These are phyloP conservation scores for Pseudocercospora ulei DNA, from an alignment of 2,329 filamentous ascomycete genomes.

Conservation along the genomic window DNA sequence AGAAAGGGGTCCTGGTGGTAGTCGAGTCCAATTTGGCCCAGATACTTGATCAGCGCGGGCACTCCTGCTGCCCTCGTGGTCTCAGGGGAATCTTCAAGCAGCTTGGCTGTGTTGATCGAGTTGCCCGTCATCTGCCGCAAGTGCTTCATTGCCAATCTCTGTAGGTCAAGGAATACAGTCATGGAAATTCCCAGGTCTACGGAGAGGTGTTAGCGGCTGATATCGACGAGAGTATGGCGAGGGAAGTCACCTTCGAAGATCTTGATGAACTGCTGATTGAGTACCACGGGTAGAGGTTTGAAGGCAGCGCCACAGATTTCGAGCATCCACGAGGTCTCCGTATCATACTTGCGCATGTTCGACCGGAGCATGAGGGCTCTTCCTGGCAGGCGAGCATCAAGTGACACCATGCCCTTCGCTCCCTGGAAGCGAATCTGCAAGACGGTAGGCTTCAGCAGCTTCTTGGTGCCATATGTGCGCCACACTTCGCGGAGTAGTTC, in stretches of 20 bases:
- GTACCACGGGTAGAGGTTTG: slow-evolving; percentile 56
- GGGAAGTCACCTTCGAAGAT: slow-evolving; percentile 52
- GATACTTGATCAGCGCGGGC: slow-evolving; percentile 51
- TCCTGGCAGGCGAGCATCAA: slow-evolving; percentile 54
- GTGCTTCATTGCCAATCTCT: slow-evolving; percentile 51
- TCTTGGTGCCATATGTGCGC: slow-evolving; percentile 43
- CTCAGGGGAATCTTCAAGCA: slow-evolving; percentile 51
- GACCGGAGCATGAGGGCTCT: slow-evolving; percentile 52
- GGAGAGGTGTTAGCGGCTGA: not conserved
- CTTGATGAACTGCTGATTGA: slow-evolving; percentile 77
- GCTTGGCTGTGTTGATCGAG: slow-evolving; percentile 54
- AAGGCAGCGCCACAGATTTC: slow-evolving; percentile 64
- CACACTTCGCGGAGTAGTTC: slow-evolving; percentile 53
- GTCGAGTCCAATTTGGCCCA: slow-evolving; percentile 51
- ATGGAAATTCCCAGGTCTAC: slow-evolving; percentile 53
- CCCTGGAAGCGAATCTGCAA: slow-evolving; percentile 66
- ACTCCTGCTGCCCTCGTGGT: slow-evolving; percentile 54
- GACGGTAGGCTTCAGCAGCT: slow-evolving; percentile 48
- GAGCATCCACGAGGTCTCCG: slow-evolving; percentile 47
- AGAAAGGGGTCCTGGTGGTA: slow-evolving; percentile 62
- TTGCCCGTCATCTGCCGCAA: slow-evolving; percentile 52
- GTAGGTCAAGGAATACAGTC: slow-evolving; percentile 54
- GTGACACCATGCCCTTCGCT: slow-evolving; percentile 66
- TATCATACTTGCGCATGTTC: slow-evolving; percentile 73
- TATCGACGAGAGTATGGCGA: too few relatives aligned